Base-by-base conservation (phyloP, 257 asterid species). In the Petunia secreta region DNA sequence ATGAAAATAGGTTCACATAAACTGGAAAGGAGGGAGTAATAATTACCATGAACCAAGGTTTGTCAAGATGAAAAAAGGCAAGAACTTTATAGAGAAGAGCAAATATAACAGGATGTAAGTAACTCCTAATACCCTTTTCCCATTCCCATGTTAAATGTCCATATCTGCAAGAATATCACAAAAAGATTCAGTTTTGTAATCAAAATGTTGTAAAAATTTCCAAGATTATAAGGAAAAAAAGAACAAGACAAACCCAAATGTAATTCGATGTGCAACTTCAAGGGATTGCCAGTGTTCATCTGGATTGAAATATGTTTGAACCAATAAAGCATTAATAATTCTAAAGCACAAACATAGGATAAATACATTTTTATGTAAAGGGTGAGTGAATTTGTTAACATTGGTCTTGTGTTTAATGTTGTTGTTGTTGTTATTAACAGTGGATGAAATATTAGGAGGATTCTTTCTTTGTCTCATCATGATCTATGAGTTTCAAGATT, bases 261-360 rank as follows among this genome's bases (percentile, higher is more conserved):
- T 63, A 60, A 94, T 90, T 73, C 82, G 88, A 79, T 95, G 99
- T 10, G 90, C 91, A 63, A 90, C 92, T 83, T 90, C 94, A 80
- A 92, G 98, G 79, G 94, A 93, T 89, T 95, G 99, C 97, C 98
- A 95, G 64, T 95, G 99, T 82, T 95, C 99, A 86, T 95, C 99
- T 41, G 99, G 98, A 74, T 93, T 95, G 90, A 95, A 95, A 84
- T 95, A 95, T 36, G 99, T 95, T 77, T 91, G 98, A 14, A 93
- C 94, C 68, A 94, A 81, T 69, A 94, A 84, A 25, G 97, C 92
- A 75, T 91, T 93, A 71, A 86, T 74, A 4, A 88, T 65, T 81
- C 94, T 83, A 15, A 75, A 1, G 54, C 54, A 82, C 82, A 90
- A 84, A 80, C 95, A 90, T 4, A 87, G 39, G n/a, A 82, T 13